phyloP scores from a whole-genome alignment of 164 flowering plant species.

The Liquidambar formosana region DNA sequence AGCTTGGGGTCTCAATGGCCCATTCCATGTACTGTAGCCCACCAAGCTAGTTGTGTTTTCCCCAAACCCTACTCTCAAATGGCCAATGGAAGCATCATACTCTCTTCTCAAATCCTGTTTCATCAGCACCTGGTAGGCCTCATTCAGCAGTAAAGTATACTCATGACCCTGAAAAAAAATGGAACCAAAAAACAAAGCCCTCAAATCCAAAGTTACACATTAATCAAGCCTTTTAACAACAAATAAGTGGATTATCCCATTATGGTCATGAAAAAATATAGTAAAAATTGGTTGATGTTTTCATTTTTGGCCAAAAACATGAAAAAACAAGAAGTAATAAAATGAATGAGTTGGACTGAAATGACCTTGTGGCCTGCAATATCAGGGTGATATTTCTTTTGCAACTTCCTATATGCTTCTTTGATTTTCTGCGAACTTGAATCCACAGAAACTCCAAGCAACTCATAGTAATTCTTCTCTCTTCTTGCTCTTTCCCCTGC shows the following conservation, averaged over 20 bases:
- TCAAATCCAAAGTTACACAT: neutral
- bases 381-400: constrained; percentile 74
- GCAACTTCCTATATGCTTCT: constrained; percentile 67
- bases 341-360: neutral
- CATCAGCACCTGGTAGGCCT: constrained; percentile 63
- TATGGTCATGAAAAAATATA: too few species aligned
- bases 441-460: constrained; percentile 61
- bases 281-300: too few species aligned
- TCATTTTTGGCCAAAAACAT: too few species aligned
- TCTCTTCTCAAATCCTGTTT: constrained; percentile 56
- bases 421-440: constrained; percentile 53
- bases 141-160: constrained; percentile 52
- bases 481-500: constrained; percentile 15
- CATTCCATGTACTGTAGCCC: constrained; percentile 58
- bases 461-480: constrained; percentile 46
- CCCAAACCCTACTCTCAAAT: constrained; percentile 20
- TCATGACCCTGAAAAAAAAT: constrained; percentile 61
- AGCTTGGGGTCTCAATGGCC: constrained; percentile 61
- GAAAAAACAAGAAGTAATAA: neutral
- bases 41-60: constrained; percentile 19
- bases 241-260: too few species aligned
- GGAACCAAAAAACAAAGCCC: neutral
- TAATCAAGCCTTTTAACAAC: too few species aligned
- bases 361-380: constrained; percentile 64
- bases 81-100: constrained; percentile 54